Evolutionary conservation across 2,329 filamentous ascomycete genomes (phyloP).

Genomic region (Fusarium irregulare): DNA sequence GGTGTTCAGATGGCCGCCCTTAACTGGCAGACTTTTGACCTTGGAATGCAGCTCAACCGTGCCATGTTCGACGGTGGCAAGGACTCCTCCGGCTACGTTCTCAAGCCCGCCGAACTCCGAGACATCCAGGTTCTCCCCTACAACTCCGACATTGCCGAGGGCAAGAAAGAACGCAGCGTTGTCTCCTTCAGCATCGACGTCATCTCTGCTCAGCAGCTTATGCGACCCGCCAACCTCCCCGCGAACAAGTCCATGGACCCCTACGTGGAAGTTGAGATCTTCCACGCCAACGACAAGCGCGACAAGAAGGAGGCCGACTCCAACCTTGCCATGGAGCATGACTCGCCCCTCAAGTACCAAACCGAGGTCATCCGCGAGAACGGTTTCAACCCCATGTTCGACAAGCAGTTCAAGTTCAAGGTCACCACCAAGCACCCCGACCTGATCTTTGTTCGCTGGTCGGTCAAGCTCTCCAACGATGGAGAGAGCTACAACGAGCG

Average conservation of each 20-base stretch:
- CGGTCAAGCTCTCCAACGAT: slow-evolving; percentile 86
- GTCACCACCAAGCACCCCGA: slow-evolving; percentile 95
- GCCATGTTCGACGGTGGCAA: slow-evolving; percentile 95
- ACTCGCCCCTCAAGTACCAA: slow-evolving; percentile 77
- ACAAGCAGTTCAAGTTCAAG: slow-evolving; percentile 81
- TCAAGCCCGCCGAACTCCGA: slow-evolving; percentile 89
- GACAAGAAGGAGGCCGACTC: slow-evolving; percentile 84
- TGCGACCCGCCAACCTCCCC: slow-evolving; percentile 80
- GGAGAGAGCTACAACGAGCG: slow-evolving; percentile 72
- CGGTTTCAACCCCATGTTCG: slow-evolving; percentile 92
- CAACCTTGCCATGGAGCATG: slow-evolving; percentile 57
- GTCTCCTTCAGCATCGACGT: slow-evolving; percentile 88
- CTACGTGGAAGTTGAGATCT: slow-evolving; percentile 94
- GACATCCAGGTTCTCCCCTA: slow-evolving; percentile 70
- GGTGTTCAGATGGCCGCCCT: slow-evolving; percentile 98
- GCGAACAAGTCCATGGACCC: slow-evolving; percentile 83
- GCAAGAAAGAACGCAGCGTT: slow-evolving; percentile 81
- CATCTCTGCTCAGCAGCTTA: slow-evolving; percentile 94
- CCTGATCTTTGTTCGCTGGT: slow-evolving; percentile 92
- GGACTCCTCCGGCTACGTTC: slow-evolving; percentile 89
- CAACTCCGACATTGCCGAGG: slow-evolving; percentile 62
- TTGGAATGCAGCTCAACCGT: slow-evolving; percentile 95
- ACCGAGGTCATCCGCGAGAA: slow-evolving; percentile 87
- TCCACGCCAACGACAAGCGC: slow-evolving; percentile 91
- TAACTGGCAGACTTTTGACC: slow-evolving; percentile 98